These are phyloP conservation scores for Phaffomyces thermotolerans DNA, from an alignment of 805 yeast species.

Conservation along the genomic window DNA sequence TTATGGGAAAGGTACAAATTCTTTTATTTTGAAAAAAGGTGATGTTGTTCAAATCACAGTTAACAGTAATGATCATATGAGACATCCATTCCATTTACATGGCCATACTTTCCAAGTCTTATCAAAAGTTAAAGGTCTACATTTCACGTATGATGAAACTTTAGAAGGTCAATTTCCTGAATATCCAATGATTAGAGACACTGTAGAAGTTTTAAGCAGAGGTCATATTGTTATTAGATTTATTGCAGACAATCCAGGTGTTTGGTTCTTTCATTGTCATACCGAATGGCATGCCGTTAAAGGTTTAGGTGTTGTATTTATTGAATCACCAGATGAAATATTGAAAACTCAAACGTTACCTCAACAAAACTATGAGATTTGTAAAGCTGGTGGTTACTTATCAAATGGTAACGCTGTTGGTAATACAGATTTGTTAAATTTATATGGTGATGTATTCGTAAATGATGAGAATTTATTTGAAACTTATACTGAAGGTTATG, in stretches of 20 bases:
- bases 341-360: conserved; percentile 34
- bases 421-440: conserved; percentile 43
- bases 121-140: conserved; percentile 37
- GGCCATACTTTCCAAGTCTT: conserved; percentile 62
- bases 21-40: conserved; percentile 49
- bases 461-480: not conserved
- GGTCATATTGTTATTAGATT: conserved; percentile 65
- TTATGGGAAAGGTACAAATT: conserved; percentile 65
- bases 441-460: conserved; percentile 37
- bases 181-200: conserved; percentile 61
- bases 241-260: conserved; percentile 81
- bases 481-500: too few relatives aligned
- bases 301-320: conserved; percentile 64
- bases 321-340: conserved; percentile 61
- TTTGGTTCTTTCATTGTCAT: conserved; percentile 93
- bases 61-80: conserved; percentile 71
- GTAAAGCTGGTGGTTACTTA: conserved; percentile 40
- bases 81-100: conserved; percentile 73
- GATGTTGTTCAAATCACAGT: conserved; percentile 70
- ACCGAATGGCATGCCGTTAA: conserved; percentile 80
- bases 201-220: conserved; percentile 58
- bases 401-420: conserved; percentile 67
- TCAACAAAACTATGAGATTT: conserved; percentile 39
- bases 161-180: conserved; percentile 33
- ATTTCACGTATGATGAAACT: conserved; percentile 11